Evolutionary conservation across 768 basidiomycete species (phyloP), one percentile per base, ranked within the genome.

Genomic region (Leccinum sublutescens): DNA sequence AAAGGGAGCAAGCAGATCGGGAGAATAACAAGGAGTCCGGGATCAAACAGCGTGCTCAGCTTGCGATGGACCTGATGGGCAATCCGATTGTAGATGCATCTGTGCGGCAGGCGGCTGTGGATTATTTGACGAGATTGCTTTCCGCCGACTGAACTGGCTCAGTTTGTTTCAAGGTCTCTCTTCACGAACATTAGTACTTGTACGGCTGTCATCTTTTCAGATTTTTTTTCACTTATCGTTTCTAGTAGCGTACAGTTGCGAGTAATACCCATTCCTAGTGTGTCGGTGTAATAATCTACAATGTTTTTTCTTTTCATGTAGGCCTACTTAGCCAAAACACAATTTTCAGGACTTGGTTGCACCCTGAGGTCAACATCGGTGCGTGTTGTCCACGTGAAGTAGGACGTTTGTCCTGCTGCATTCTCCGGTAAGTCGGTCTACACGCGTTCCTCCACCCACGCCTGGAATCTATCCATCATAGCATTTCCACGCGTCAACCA

Each of bases 51-150:
- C 87, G 83, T 65, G 82, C 83, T 25, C 82, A 85, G 58, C 80
- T 82, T 59, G 89, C 89, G 23, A 83, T 86, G 58, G 86, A 88
- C 54, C 61, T 91, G 43, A 72, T 91, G 62, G 77, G 79, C 21
- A 88, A 85, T 62, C 79, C 81, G 6, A 75, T 74, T 38, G 78
- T 84, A 8, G 87, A 89, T 61, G 77, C 78, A n/a, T 77, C 79
- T 11, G 78, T 89, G 55, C 85, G 83, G 70, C 82, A 84, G 63
- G 84, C 84, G 5, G 88, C 88, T 3, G 80, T 84, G 47, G 88
- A 89, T 52, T 91, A 87, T 74, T 74, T 91, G 64, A 87, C 87
- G 74, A 85, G 82, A 67, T 73, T 89, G 29, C 86, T 89, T 61
- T 68, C 69, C 38, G 64, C 69, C 0, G 71, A 74, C 53, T 73